Evolutionary conservation across 2,329 filamentous ascomycete species (phyloP).

Genomic region (Trichoderma afroharzianum): DNA sequence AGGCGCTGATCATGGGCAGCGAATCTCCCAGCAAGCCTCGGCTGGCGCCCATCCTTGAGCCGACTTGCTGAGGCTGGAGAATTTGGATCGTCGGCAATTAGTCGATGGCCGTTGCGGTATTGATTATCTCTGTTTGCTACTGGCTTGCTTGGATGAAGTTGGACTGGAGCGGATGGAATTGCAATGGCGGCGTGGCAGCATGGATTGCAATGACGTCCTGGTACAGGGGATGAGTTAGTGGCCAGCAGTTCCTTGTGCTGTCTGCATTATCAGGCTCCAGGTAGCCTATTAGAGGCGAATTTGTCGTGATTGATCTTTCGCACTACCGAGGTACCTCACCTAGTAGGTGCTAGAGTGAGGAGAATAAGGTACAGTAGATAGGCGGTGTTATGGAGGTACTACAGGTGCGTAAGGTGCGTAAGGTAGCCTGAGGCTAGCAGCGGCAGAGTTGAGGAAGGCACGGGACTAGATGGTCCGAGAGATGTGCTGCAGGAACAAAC

Average conservation of each 20-base stretch:
- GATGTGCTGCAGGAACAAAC: neutral
- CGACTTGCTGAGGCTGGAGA: neutral
- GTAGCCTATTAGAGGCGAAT: neutral
- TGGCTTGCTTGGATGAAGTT: neutral
- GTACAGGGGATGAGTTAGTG: neutral
- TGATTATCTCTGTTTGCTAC: neutral
- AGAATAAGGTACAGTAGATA: neutral
- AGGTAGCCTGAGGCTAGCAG: neutral
- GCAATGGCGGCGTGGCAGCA: neutral
- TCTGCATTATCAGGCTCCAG: neutral
- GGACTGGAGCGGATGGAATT: neutral
- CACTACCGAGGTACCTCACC: too few relatives aligned
- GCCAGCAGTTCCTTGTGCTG: neutral
- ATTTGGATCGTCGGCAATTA: constrained; percentile 7
- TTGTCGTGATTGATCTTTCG: neutral
- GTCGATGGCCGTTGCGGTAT: constrained; percentile 2
- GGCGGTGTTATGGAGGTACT: neutral
- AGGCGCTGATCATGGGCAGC: neutral
- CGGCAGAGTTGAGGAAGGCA: constrained; percentile 5
- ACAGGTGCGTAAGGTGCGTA: too few relatives aligned
- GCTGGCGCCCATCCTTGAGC: neutral
- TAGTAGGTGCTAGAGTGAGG: too few relatives aligned
- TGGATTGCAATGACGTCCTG: neutral
- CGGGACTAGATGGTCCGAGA: constrained; percentile 1
- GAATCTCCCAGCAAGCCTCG: neutral